Evolutionary conservation across 306 rosid species (phyloP).

Genomic region (Aeschynomene evenia): DNA sequence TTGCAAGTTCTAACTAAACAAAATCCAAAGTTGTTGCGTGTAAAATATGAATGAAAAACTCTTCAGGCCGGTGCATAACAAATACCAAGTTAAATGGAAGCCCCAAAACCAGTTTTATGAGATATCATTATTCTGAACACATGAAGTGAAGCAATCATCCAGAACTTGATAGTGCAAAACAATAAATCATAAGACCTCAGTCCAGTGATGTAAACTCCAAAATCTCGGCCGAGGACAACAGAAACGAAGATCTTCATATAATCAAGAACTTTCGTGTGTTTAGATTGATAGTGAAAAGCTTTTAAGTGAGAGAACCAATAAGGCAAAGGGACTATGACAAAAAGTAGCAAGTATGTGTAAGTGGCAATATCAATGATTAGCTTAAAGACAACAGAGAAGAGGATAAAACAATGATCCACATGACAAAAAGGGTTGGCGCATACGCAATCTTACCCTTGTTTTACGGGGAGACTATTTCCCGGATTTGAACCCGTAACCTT

Average conservation of each 20-base stretch:
- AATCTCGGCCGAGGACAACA: neutral
- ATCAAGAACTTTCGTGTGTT: neutral
- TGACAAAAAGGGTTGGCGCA: too few relatives aligned
- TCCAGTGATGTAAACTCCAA: neutral
- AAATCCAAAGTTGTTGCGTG: constrained; percentile 3
- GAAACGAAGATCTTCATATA: neutral
- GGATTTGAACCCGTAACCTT: too few relatives aligned
- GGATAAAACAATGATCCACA: neutral
- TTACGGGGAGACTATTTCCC: too few relatives aligned
- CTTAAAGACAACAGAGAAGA: neutral
- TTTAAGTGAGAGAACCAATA: neutral
- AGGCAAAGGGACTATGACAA: neutral
- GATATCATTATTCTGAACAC: neutral
- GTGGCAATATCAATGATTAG: neutral
- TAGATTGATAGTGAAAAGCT: neutral
- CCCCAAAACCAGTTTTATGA: neutral
- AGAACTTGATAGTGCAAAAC: neutral
- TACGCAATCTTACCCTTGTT: too few relatives aligned
- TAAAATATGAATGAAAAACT: neutral
- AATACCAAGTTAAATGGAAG: neutral
- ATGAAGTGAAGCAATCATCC: neutral
- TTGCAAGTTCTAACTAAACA: neutral
- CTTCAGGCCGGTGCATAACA: neutral
- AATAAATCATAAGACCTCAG: neutral
- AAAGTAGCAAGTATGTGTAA: neutral